phyloP scores from a whole-genome alignment of 2,329 filamentous ascomycete species.

The Aspergillus neotritici region DNA sequence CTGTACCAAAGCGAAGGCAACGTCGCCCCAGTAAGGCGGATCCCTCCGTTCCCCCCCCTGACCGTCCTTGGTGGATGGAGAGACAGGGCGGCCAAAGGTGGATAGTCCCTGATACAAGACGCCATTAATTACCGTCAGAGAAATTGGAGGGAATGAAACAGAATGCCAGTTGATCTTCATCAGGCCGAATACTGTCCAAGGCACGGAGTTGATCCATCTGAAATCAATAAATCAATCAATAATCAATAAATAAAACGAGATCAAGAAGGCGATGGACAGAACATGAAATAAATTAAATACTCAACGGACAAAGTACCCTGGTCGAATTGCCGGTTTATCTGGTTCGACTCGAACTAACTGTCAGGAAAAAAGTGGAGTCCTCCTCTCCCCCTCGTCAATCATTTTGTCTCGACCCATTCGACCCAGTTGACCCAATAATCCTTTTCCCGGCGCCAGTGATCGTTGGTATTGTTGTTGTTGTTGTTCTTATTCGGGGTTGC shows the following conservation, averaged over 20 bases:
- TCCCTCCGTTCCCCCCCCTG: too few species aligned
- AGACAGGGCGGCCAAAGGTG: too few species aligned
- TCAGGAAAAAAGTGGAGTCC: slow-evolving; percentile 16
- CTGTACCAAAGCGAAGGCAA: too few species aligned
- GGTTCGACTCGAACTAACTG: slow-evolving; percentile 9
- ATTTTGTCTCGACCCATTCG: slow-evolving; percentile 14
- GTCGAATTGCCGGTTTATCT: slow-evolving; percentile 7
- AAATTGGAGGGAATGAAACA: background rate
- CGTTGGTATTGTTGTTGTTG: slow-evolving; percentile 4
- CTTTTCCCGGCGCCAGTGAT: slow-evolving; percentile 4
- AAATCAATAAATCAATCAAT: too few species aligned
- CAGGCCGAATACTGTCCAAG: background rate
- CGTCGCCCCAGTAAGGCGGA: too few species aligned
- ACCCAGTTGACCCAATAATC: slow-evolving; percentile 1
- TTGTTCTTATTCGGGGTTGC: background rate
- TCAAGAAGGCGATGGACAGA: background rate
- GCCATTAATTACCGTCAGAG: background rate
- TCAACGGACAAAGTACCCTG: slow-evolving; percentile 6
- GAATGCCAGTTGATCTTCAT: background rate
- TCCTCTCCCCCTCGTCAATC: slow-evolving; percentile 19
- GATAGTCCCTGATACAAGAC: too few species aligned
- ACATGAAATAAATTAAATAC: slow-evolving; percentile 4
- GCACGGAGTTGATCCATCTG: background rate
- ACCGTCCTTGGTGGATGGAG: too few species aligned
- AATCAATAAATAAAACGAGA: too few species aligned